These are phyloP conservation scores for Selaginella moellendorffii DNA, from an alignment of 75 land plant genomes.

Conservation along the genomic window DNA sequence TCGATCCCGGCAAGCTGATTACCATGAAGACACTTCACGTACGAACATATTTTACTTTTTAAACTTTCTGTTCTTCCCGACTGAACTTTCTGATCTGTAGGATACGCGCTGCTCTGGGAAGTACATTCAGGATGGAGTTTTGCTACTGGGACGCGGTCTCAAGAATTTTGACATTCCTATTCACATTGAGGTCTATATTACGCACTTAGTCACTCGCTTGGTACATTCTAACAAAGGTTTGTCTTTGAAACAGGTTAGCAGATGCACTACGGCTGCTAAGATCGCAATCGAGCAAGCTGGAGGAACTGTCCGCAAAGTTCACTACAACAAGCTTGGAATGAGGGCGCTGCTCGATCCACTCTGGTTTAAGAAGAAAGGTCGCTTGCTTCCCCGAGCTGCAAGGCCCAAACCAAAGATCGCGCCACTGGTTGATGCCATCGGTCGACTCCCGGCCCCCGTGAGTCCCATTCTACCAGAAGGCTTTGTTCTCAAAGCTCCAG, in stretches of 20 bases:
- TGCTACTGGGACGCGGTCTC: slow-evolving; percentile 61
- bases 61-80: too few relatives aligned
- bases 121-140: slow-evolving; percentile 69
- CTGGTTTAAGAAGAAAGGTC: slow-evolving; percentile 89
- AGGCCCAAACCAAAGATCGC: slow-evolving; percentile 64
- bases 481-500: not conserved
- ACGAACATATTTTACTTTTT: slow-evolving; percentile 4
- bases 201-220: too few relatives aligned
- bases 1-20: slow-evolving; percentile 72
- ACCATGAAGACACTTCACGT: slow-evolving; percentile 94
- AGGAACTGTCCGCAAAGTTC: slow-evolving; percentile 64
- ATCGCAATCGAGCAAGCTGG: slow-evolving; percentile 80
- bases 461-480: slow-evolving; percentile 22
- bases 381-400: slow-evolving; percentile 65
- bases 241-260: slow-evolving; percentile 80
- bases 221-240: too few relatives aligned
- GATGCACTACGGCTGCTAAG: slow-evolving; percentile 73
- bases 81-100: slow-evolving; percentile 22
- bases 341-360: slow-evolving; percentile 67
- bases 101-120: slow-evolving; percentile 73
- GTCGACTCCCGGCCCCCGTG: slow-evolving; percentile 82
- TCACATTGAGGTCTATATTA: slow-evolving; percentile 89
- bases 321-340: slow-evolving; percentile 74
- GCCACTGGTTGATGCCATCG: slow-evolving; percentile 67
- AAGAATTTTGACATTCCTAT: slow-evolving; percentile 65